Base-by-base conservation (phyloP, 1,284 basidiomycete species). In the Amanita bisporigera region DNA sequence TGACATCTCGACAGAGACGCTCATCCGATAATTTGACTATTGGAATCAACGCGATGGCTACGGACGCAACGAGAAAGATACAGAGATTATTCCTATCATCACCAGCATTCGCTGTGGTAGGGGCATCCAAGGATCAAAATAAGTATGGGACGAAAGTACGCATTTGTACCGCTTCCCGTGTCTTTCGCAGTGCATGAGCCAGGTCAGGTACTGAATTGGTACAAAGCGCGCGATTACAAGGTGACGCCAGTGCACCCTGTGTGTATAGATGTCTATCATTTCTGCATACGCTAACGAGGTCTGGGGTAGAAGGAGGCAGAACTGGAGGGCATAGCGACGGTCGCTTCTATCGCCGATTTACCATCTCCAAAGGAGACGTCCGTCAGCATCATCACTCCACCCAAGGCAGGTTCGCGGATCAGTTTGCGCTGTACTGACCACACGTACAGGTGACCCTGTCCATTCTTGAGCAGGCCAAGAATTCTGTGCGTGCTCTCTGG, bases 341-440 rank as follows among this genome's bases (percentile, higher is more conserved):
- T 92, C 55, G 78, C 78, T 64, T 78, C 83, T 3, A 82, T 95
- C 69, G 75, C 82, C 6, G 85, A 89, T 43, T 85, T 96, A n/a
- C 76, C 86, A 19, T 81, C 81, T 49, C 91, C 94, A 3, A 75
- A 83, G 3, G 81, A 89, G 69, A 96, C 94, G 0, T 90, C 91
- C 12, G 83, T 96, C 67, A 93, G 91, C 72, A 87, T 96, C 69
- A 87, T 96, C 74, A 95, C 94, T 6, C 87, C 90, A 60, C 86
- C 91, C 26, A 87, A 87, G 80, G 88, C 90, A 70, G 41, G 78
- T 69, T 59, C 36, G 36, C 24, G 55, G 58, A 14, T 36, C 49
- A 24, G 29, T 21, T 14, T 40, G 24, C 64, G 52, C 49, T 49
- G 19, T 54, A 10, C 31, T 61, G 43, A 49, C 21, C 33, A 45